phyloP scores from a whole-genome alignment of 2,329 filamentous ascomycete genomes.

The Seiridium cupressi region DNA sequence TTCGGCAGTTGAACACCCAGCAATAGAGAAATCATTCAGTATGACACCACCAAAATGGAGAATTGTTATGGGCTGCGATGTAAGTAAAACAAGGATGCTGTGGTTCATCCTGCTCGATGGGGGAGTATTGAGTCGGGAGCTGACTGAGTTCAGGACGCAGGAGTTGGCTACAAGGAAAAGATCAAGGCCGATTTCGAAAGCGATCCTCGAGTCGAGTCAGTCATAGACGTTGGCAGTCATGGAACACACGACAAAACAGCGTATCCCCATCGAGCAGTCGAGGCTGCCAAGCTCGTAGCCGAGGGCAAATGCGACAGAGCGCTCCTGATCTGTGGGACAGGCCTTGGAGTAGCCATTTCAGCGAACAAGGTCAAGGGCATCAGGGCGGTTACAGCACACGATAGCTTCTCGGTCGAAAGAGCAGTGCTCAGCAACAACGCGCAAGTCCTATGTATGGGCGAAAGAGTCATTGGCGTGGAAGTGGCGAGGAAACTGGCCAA shows the following conservation, averaged over 20 bases:
- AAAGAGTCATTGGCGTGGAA: slow-evolving; percentile 77
- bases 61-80: slow-evolving; percentile 54
- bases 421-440: slow-evolving; percentile 80
- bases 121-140: neutral
- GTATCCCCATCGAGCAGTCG: slow-evolving; percentile 73
- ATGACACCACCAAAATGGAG: slow-evolving; percentile 48
- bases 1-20: neutral
- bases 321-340: slow-evolving; percentile 77
- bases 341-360: slow-evolving; percentile 76
- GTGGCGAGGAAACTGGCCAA: slow-evolving; percentile 69
- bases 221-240: slow-evolving; percentile 71
- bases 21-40: slow-evolving; percentile 11
- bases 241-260: slow-evolving; percentile 67
- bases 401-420: slow-evolving; percentile 77
- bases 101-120: neutral
- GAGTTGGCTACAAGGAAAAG: slow-evolving; percentile 71
- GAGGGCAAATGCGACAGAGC: slow-evolving; percentile 68
- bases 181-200: slow-evolving; percentile 68
- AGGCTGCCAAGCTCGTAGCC: slow-evolving; percentile 60
- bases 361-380: slow-evolving; percentile 83
- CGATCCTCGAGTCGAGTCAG: slow-evolving; percentile 60
- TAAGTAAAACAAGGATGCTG: slow-evolving; percentile 28
- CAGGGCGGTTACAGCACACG: slow-evolving; percentile 79
- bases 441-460: slow-evolving; percentile 80
- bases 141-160: slow-evolving; percentile 50